Evolutionary conservation across 345 rosid genomes (phyloP), one percentile per base, ranked within the genome.

Genomic region (Salix viminalis): DNA sequence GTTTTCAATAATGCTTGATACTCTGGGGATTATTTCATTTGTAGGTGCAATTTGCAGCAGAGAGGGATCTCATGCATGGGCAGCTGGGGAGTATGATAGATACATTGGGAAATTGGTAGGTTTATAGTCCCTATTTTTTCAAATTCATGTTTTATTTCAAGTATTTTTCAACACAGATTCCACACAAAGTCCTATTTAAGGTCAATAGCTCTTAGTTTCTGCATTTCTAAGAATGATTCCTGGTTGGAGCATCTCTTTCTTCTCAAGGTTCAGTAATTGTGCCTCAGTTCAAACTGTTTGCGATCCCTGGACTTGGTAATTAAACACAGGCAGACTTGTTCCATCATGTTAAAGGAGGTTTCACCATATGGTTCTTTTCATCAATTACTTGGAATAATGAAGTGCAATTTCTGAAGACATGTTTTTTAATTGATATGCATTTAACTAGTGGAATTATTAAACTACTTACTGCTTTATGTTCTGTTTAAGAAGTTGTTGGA

Each of bases 41-140:
- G 37, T 28, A 72, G 83, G 66, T 76, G 65, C 58, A 81, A 73
- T 76, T 72, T 81, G 77, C 83, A 28, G 80, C 80, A 21, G 74
- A 75, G 9, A 81, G 83, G 74, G 83, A 73, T 50, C 71, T 68
- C 32, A 68, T 72, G 54, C 60, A 37, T 7, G 70, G 77, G 34
- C 64, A 73, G 58, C 61, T 81, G 61, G 67, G 65, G 2, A 67
- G 46, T 26, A 61, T 81, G 77, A 67, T 76, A 46, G 66, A 76
- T 23, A 61, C 23, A 7, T 41, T 69, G 70, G 16, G 48, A 48
- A 62, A 48, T 21, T 81, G 80, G 80, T 80, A 72, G 42, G 74
- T 28, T 58, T 32, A 3, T 21, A 56, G 11, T 56, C 28, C 13
- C 2, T 56, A 42, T n/a, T n/a, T 56, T 56, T 56, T 10, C 23